Base-by-base conservation (phyloP, 345 rosid species). In the Mangifera indica region DNA sequence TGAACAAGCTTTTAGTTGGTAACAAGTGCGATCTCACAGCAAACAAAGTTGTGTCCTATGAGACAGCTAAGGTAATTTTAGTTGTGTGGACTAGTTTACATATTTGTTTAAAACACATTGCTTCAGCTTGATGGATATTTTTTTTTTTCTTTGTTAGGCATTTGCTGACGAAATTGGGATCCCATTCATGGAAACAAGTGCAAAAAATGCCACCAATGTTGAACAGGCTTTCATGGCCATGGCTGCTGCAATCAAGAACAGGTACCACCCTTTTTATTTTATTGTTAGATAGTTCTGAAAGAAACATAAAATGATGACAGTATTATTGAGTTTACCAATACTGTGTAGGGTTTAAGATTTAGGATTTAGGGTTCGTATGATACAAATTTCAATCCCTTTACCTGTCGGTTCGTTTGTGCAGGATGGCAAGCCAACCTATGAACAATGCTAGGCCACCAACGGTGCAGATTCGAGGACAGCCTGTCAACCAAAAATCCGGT, bases 381-480 rank as follows among this genome's bases (percentile, higher is more conserved):
- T 37, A 37, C 42, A 6, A 37, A 6, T 37, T 5, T 37, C 42
- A 37, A 37, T 37, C 8, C 22, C 29, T 44, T 54, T 10, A 40
- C 25, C 14, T n/a, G 26, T 10, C 25, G 40, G 17, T 21, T 74
- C 63, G n/a, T 40, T 2, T 59, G 40, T 75, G 71, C 85, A 94
- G 98, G 91, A 92, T 94, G 98, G 98, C 97, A 10, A 92, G 93
- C 80, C 98, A 94, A 81, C 98, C 98, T 11, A 72, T 76, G 74
- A 84, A 80, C 84, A 86, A 84, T 32, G 86, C 95, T 3, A 87
- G 93, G 79, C 98, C 95, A 49, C 89, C 98, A 32, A 92, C 97
- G 0, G 98, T 94, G 76, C 93, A 92, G 85, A 90, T 94, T 60
- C 88, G 95, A 48, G 98, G 98, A 66, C 97, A 92, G 80, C 95